These are phyloP conservation scores for Hysterium pulicare DNA, from an alignment of 2,329 filamentous ascomycete species.

Conservation along the genomic window DNA sequence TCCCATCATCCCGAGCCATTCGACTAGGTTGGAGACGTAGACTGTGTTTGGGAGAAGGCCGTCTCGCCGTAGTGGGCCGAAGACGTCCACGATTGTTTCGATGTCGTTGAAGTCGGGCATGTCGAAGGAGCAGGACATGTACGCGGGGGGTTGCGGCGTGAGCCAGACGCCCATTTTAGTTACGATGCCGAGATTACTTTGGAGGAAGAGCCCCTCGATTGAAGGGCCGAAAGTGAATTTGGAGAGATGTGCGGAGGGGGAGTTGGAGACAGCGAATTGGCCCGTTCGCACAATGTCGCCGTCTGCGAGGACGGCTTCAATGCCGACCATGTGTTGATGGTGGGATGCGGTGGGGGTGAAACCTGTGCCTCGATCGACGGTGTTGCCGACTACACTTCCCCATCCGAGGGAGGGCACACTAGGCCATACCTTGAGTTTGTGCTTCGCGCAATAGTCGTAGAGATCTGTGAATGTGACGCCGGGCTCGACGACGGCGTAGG, in stretches of 20 bases:
- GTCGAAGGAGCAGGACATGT: constrained; percentile 47
- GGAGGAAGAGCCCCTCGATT: constrained; percentile 48
- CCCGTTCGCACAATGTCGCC: constrained; percentile 33
- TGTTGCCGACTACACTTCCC: constrained; percentile 36
- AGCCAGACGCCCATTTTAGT: constrained; percentile 38
- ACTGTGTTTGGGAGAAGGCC: constrained; percentile 43
- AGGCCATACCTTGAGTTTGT: constrained; percentile 32
- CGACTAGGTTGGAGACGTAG: constrained; percentile 47
- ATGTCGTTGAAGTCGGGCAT: constrained; percentile 48
- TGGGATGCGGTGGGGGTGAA: constrained; percentile 39
- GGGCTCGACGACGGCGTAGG: constrained; percentile 45
- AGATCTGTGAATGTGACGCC: constrained; percentile 28
- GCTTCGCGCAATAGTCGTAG: constrained; percentile 28
- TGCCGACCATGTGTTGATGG: constrained; percentile 35
- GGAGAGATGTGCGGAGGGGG: constrained; percentile 37
- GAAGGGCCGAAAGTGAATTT: constrained; percentile 39
- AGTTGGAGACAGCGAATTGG: constrained; percentile 42
- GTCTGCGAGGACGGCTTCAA: constrained; percentile 36
- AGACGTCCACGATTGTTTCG: constrained; percentile 44
- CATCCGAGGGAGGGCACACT: constrained; percentile 32
- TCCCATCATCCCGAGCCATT: constrained; percentile 45
- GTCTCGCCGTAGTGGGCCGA: constrained; percentile 44
- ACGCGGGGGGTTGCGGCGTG: constrained; percentile 40
- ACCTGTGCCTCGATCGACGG: constrained; percentile 41
- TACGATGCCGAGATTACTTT: constrained; percentile 52